phyloP scores from a whole-genome alignment of 768 basidiomycete genomes.

The Cystofilobasidium macerans region DNA sequence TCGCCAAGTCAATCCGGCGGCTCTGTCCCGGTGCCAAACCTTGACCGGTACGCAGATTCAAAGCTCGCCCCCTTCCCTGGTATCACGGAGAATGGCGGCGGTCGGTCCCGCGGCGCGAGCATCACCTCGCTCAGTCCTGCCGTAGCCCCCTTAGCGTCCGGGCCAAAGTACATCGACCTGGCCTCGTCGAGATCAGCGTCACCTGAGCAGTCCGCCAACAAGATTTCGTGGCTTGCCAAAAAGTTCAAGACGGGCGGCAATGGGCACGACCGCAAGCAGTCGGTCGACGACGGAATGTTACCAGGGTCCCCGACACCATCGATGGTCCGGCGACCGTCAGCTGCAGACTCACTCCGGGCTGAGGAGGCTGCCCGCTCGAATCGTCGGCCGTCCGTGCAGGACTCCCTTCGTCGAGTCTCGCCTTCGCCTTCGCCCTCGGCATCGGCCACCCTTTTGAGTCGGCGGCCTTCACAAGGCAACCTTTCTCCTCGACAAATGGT shows the following conservation, averaged over 20 bases:
- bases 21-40: slow-evolving; percentile 45
- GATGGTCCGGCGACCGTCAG: not conserved
- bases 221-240: slow-evolving; percentile 38
- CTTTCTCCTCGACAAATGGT: not conserved
- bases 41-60: slow-evolving; percentile 60
- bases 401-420: not conserved
- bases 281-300: not conserved
- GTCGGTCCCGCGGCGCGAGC: slow-evolving; percentile 14
- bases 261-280: not conserved
- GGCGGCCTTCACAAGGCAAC: not conserved
- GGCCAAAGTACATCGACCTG: slow-evolving; percentile 15
- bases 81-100: slow-evolving; percentile 46
- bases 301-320: not conserved
- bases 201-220: slow-evolving; percentile 28
- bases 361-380: not conserved
- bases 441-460: not conserved
- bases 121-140: slow-evolving; percentile 8
- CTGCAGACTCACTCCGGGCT: not conserved
- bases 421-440: not conserved
- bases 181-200: slow-evolving; percentile 22
- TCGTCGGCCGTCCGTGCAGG: not conserved
- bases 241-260: slow-evolving; percentile 36
- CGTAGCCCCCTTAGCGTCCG: slow-evolving; percentile 3
- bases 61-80: slow-evolving; percentile 89
- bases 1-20: too few relatives aligned